These are phyloP conservation scores for Cairneyella variabilis DNA, from an alignment of 495 filamentous ascomycete genomes.

Conservation along the genomic window DNA sequence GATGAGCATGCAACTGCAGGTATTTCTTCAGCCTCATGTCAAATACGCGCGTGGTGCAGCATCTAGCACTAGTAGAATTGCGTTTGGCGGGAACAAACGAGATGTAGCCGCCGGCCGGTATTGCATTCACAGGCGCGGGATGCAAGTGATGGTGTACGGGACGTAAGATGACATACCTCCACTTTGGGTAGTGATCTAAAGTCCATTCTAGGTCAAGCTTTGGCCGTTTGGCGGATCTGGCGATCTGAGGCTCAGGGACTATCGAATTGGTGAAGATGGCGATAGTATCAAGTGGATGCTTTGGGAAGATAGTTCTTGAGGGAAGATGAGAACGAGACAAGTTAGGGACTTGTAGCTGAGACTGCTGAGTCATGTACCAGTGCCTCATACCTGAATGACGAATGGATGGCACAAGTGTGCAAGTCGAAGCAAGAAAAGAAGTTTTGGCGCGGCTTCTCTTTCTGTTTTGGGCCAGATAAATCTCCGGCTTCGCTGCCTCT, in stretches of 20 bases:
- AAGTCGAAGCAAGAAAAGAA: not conserved
- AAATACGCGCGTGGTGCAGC: not conserved
- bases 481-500: not conserved
- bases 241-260: not conserved
- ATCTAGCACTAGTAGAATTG: not conserved
- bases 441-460: not conserved
- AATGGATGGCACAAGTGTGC: not conserved
- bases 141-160: not conserved
- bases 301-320: too few relatives aligned
- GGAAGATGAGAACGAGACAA: too few relatives aligned
- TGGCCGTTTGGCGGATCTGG: not conserved
- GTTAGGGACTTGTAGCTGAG: not conserved
- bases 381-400: not conserved
- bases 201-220: conserved; percentile 5
- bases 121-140: not conserved
- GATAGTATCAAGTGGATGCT: too few relatives aligned
- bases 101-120: conserved; percentile 6
- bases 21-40: conserved; percentile 15
- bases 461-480: not conserved
- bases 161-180: conserved; percentile 10
- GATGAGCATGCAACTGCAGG: conserved; percentile 73
- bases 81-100: conserved; percentile 8
- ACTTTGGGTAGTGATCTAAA: conserved; percentile 24
- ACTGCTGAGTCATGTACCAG: conserved; percentile 1
- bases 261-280: too few relatives aligned